Conservation (phyloP, 768 basidiomycete genomes). For the Cyclocybe cylindracea region DNA sequence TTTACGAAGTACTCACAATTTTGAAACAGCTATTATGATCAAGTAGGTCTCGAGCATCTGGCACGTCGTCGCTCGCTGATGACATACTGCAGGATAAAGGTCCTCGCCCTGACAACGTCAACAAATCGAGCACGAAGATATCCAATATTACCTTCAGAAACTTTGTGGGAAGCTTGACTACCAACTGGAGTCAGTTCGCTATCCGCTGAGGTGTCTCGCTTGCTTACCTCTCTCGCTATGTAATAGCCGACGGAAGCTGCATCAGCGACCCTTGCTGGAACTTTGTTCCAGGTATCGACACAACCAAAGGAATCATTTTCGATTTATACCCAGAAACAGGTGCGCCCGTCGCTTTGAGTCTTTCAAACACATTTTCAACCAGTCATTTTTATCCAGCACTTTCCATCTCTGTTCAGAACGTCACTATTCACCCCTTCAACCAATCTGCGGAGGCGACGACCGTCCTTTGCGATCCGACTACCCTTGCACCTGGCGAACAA, state of each 20-base stretch:
- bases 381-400: constrained; percentile 16
- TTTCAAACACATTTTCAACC: background rate
- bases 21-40: constrained; percentile 48
- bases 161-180: constrained; percentile 32
- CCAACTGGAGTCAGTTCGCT: constrained; percentile 35
- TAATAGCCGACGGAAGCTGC: constrained; percentile 37
- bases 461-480: constrained; percentile 31
- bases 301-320: constrained; percentile 36
- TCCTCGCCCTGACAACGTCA: constrained; percentile 29
- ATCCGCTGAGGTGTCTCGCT: no score
- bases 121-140: constrained; percentile 34
- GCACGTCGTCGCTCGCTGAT: background rate
- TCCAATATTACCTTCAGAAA: constrained; percentile 37
- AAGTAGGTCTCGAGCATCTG: constrained; percentile 21
- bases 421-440: constrained; percentile 28
- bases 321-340: constrained; percentile 37
- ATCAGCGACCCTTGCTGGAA: constrained; percentile 42
- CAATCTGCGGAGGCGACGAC: constrained; percentile 21
- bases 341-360: constrained; percentile 6
- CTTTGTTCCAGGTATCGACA: constrained; percentile 32
- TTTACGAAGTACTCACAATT: background rate
- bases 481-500: constrained; percentile 27
- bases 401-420: constrained; percentile 24
- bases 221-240: background rate
- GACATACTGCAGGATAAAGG: constrained; percentile 30